phyloP scores from a whole-genome alignment of 2,329 filamentous ascomycete species.

The Alternaria sp. region DNA sequence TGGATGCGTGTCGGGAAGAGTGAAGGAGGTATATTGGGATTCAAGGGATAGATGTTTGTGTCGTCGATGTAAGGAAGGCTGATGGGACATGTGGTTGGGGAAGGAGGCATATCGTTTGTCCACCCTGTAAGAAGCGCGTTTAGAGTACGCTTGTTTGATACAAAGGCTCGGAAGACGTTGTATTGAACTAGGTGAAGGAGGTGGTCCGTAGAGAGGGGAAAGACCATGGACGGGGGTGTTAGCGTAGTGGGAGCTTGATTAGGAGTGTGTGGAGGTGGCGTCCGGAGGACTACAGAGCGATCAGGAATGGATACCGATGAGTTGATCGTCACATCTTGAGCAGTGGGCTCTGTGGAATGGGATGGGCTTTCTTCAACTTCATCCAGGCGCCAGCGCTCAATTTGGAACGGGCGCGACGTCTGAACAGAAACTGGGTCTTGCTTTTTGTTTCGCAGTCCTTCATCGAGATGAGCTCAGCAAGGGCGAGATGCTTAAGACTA shows the following conservation, averaged over 20 bases:
- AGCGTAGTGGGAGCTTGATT: not conserved
- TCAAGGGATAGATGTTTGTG: conserved; percentile 8
- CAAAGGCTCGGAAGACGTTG: conserved; percentile 48
- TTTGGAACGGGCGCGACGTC: not conserved
- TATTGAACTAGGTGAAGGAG: conserved; percentile 48
- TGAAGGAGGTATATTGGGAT: conserved; percentile 12
- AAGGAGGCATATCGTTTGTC: not conserved
- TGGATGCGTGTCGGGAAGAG: conserved; percentile 61
- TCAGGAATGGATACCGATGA: not conserved
- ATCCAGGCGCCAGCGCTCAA: conserved; percentile 2
- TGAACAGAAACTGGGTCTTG: not conserved
- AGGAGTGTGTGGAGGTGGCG: not conserved
- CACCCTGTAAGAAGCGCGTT: conserved; percentile 10
- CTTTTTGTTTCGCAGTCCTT: not conserved
- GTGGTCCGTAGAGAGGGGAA: conserved; percentile 29
- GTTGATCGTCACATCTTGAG: not conserved
- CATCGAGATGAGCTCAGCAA: not conserved
- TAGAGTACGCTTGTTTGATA: conserved; percentile 43
- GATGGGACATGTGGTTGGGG: conserved; percentile 6
- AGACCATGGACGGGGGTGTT: not conserved
- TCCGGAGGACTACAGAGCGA: not conserved
- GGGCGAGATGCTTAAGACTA: not conserved
- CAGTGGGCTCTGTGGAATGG: not conserved
- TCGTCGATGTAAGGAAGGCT: conserved; percentile 7
- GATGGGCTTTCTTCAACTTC: not conserved